phyloP scores from a whole-genome alignment of 768 basidiomycete species.

The Pisolithus sp. region DNA sequence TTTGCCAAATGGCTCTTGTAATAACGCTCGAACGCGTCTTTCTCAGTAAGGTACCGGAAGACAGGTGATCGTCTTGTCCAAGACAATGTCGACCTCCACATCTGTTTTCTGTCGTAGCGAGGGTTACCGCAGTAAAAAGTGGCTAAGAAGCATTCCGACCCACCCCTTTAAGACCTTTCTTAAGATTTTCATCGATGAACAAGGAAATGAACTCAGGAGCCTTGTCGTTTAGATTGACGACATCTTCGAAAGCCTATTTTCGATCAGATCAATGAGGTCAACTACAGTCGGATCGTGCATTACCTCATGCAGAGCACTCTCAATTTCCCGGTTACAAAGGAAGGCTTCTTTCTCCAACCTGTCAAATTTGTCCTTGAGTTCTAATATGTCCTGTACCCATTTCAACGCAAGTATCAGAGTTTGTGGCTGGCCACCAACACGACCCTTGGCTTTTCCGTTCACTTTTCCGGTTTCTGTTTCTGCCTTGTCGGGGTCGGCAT shows the following conservation, averaged over 20 bases:
- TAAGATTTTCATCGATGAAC: conserved; percentile 94
- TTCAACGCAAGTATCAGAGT: conserved; percentile 61
- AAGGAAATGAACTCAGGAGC: conserved; percentile 93
- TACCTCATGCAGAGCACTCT: conserved; percentile 82
- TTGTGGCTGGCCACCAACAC: conserved; percentile 31
- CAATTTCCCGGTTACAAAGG: conserved; percentile 64
- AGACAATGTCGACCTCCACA: conserved; percentile 75
- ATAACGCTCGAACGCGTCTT: conserved; percentile 96
- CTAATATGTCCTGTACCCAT: conserved; percentile 91
- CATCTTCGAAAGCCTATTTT: conserved; percentile 80
- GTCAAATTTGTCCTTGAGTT: conserved; percentile 91
- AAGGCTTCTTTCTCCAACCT: conserved; percentile 66
- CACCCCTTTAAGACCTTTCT: conserved; percentile 91
- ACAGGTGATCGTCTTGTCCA: conserved; percentile 96
- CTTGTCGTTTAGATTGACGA: conserved; percentile 83
- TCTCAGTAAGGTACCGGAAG: conserved; percentile 90
- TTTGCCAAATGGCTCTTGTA: conserved; percentile 96
- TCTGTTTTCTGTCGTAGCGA: conserved; percentile 75
- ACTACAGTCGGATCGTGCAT: conserved; percentile 3
- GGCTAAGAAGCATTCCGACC: conserved; percentile 24
- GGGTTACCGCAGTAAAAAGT: neutral
- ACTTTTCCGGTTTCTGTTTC: conserved; percentile 28
- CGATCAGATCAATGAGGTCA: conserved; percentile 1
- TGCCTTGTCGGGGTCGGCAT: conserved; percentile 30
- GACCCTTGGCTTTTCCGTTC: conserved; percentile 51